Evolutionary conservation across 805 yeast genomes (phyloP), one percentile per base, ranked within the genome.

Genomic region (Monosporozyma aerobia): DNA sequence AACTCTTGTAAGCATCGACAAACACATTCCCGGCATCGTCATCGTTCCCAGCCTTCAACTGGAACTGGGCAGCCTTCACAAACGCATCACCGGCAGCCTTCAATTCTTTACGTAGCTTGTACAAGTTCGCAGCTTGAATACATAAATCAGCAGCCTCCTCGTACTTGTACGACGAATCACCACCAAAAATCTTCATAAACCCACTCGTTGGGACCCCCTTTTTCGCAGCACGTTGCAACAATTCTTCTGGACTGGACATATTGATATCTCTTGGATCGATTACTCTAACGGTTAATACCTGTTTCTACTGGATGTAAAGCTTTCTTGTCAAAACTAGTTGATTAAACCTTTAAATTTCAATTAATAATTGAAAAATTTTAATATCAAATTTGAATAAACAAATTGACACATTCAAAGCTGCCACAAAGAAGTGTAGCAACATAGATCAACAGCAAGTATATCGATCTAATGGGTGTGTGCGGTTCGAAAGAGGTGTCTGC

Each of bases 141-240:
- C 83, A 92, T 30, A 88, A 71, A 58, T 94, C 99, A 3, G 90
- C 84, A 3, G 99, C 98, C 57, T 94, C 99, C 65, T 94, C 99
- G 51, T 74, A 79, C 56, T 87, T 78, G 56, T 78, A 76, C 3
- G 82, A 71, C 35, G 77, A 76, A 9, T 85, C 76, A 1, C 85
- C 77, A 3, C 92, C 85, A 51, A 89, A 77, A 22, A 85, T 62
- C 56, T 80, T 78, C 59, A 90, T 79, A 55, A 86, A 77, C 4
- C 96, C 95, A 32, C 82, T 74, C 46, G 84, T 78, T 19, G 88
- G 85, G 61, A 79, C 79, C 53, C 81, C 78, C 63, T 82, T 81
- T 71, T 81, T 83, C 55, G 82, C 84, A 8, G 90, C 94, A 84
- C 83, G 55, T 41, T 58, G 56, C 16, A 64, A 54, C 27, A 65